A percentile compares a stretch with the other conserved stretches of the same genome.
These are phyloP conservation scores for Penicillium palitans DNA, from an alignment of 2,329 filamentous ascomycete species.

Conservation along the genomic window DNA sequence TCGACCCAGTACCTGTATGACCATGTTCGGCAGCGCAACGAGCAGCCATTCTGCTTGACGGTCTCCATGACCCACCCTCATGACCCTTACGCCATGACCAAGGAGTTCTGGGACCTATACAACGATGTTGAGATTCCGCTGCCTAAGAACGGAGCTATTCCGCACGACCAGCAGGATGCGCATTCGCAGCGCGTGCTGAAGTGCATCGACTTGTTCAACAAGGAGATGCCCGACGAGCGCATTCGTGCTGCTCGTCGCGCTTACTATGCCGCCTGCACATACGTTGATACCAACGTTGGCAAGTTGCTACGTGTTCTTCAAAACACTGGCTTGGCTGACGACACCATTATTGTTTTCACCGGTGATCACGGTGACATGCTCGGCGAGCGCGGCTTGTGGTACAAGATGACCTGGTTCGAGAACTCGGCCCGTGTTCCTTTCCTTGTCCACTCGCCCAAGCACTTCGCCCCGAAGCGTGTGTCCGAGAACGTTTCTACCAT, in stretches of 20 bases:
- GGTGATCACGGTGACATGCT: constrained; percentile 97
- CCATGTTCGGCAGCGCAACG: constrained; percentile 76
- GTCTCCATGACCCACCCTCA: constrained; percentile 93
- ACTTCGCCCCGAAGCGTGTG: constrained; percentile 74
- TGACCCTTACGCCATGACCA: constrained; percentile 90
- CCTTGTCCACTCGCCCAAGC: constrained; percentile 75
- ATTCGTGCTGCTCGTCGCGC: constrained; percentile 81
- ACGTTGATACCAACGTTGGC: constrained; percentile 90
- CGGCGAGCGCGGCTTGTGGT: constrained; percentile 85
- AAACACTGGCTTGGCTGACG: constrained; percentile 74
- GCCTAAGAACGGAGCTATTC: constrained; percentile 69
- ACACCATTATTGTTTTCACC: constrained; percentile 90
- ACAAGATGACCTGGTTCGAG: constrained; percentile 98
- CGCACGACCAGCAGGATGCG: constrained; percentile 77
- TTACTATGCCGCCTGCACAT: constrained; percentile 91
- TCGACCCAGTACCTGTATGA: constrained; percentile 88
- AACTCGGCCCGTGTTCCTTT: constrained; percentile 86
- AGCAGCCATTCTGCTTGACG: constrained; percentile 82
- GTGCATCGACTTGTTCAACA: constrained; percentile 82
- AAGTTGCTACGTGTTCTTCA: constrained; percentile 75
- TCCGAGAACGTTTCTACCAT: constrained; percentile 85
- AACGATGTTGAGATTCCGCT: constrained; percentile 84
- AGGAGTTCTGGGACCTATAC: constrained; percentile 91
- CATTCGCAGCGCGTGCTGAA: constrained; percentile 85
- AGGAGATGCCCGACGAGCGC: constrained; percentile 80